Evolutionary conservation across 2,329 filamentous ascomycete genomes (phyloP), one percentile per base, ranked within the genome.

Genomic region (Fusarium sp.): DNA sequence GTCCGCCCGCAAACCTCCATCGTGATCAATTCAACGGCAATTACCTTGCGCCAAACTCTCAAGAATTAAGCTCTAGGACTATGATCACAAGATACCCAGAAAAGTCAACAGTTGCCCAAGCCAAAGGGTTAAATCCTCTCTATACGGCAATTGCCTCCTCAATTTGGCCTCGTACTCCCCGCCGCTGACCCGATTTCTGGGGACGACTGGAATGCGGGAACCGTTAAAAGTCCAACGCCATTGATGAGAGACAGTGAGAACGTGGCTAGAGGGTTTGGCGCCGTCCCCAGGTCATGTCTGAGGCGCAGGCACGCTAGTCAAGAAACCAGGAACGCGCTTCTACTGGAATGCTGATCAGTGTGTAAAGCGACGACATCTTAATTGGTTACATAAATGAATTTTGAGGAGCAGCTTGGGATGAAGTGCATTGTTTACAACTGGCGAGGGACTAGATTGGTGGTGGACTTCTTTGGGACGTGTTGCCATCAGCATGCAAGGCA

Each of bases 221-320:
- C 48, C 35, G 55, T 38, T 48, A 10, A 28, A 28, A 8, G 18
- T 4, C 7, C 8, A 22, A 35, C 45, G 39, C 38, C 18, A 55
- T 42, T 10, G 13, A 39, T 8, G 10, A 35, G 36, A 28, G 32
- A 28, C 41, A 35, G 55, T 36, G 14, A 58, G 18, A 35, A 45
- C 18, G 60, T 70, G 61, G 66, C 67, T 41, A 39, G 32, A 56
- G 28, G 45, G 32, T 66, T 70, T 56, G 60, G 54, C 61, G 48
- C 54, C 42, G 24, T 30, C 9, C 24, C 32, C 6, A 15, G 20
- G 0, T 41, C 22, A 36, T 42, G n/a, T 26, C 12, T n/a, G 28
- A 42, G 56, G 39, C 50, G 48, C 18, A 36, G 42, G 32, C 17
- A 24, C 39, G 32, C 47, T 59, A 67, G 55, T 20, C 24, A 50